Conservation (phyloP, 306 rosid species). For the Trifolium pratense region DNA sequence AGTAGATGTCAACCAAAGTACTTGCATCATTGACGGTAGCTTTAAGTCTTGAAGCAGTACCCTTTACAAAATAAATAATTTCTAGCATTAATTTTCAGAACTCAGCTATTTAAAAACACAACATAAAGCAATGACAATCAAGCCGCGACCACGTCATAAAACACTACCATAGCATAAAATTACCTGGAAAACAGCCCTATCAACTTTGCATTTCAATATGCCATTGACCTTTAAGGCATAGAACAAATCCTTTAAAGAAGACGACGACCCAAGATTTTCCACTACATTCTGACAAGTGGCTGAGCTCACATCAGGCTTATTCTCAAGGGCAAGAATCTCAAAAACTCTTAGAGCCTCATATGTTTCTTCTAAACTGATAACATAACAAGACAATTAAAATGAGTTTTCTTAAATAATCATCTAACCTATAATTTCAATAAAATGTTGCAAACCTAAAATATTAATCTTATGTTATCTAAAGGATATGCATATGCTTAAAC, state of each 20-base stretch:
- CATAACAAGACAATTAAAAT: conserved; percentile 32
- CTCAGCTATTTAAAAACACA: conserved; percentile 40
- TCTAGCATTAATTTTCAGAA: conserved; percentile 34
- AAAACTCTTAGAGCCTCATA: conserved; percentile 79
- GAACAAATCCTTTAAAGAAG: conserved; percentile 69
- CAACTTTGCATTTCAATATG: conserved; percentile 67
- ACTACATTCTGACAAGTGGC: conserved; percentile 64
- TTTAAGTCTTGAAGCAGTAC: conserved; percentile 62
- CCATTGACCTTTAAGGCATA: conserved; percentile 73
- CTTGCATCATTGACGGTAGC: conserved; percentile 63
- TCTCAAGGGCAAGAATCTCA: conserved; percentile 71
- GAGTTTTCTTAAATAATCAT: conserved; percentile 10
- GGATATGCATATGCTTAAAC: neutral
- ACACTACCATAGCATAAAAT: conserved; percentile 27
- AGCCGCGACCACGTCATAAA: too few species aligned
- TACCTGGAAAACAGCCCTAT: conserved; percentile 70
- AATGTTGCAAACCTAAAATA: neutral
- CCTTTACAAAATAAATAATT: conserved; percentile 52
- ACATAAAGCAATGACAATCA: conserved; percentile 6
- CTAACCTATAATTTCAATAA: conserved; percentile 2
- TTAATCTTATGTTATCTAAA: neutral
- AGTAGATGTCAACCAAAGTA: conserved; percentile 71
- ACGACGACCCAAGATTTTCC: conserved; percentile 63
- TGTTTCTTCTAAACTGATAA: conserved; percentile 79
- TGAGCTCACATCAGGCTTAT: conserved; percentile 58